Conservation (phyloP, 441 rosid species). For the Flueggea neowawraea region DNA sequence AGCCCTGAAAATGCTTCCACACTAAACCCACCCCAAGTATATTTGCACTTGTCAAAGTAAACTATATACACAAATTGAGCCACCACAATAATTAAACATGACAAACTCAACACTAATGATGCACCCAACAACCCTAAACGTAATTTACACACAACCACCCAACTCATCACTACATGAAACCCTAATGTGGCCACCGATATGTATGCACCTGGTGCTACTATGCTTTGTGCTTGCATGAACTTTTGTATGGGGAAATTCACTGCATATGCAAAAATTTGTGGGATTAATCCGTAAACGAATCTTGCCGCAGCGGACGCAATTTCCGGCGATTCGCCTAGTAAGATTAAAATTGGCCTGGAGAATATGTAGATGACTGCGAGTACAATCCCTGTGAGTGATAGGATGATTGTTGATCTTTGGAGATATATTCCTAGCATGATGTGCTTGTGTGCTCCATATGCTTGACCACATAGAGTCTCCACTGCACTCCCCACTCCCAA, state of each 20-base stretch:
- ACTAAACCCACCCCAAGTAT: conserved; percentile 33
- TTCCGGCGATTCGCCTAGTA: conserved; percentile 40
- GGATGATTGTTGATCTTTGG: conserved; percentile 55
- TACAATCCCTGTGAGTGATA: conserved; percentile 43
- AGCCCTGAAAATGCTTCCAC: conserved; percentile 32
- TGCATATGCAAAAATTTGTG: conserved; percentile 70
- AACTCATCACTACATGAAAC: conserved; percentile 45
- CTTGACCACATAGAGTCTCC: conserved; percentile 74
- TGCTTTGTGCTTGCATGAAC: conserved; percentile 65
- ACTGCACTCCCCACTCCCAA: conserved; percentile 82
- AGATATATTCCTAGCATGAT: conserved; percentile 62
- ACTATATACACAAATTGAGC: conserved; percentile 27
- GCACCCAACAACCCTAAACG: conserved; percentile 40
- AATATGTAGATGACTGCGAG: conserved; percentile 38
- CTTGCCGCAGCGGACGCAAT: conserved; percentile 43
- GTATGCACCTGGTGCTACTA: conserved; percentile 53
- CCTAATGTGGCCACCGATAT: conserved; percentile 50
- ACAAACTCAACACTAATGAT: conserved; percentile 30
- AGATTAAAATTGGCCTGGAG: conserved; percentile 44
- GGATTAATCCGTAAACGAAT: conserved; percentile 58
- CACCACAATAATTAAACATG: conserved; percentile 37
- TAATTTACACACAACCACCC: conserved; percentile 40
- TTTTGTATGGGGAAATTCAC: conserved; percentile 66
- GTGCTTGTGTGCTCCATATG: conserved; percentile 49
- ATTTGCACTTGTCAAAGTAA: conserved; percentile 21